Base-by-base conservation (phyloP, 2,329 filamentous ascomycete genomes). In the Microdochium paspali region DNA sequence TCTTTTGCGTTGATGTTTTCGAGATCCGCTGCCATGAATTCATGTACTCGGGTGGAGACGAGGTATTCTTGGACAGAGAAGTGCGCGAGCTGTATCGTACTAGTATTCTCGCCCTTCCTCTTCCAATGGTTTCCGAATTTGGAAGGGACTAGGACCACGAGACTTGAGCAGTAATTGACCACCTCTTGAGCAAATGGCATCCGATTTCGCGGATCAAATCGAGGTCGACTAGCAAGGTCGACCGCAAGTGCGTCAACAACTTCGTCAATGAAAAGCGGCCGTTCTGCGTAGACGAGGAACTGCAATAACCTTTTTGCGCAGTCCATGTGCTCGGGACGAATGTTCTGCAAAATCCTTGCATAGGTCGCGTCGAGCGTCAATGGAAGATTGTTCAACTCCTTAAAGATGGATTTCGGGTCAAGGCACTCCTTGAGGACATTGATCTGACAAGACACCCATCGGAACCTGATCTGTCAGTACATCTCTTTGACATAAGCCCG, bases 61-160 rank as follows among this genome's bases (percentile, higher is more conserved):
- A 63, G 50, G 45, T 59, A 64, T 26, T 63, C 58, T 47, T 58
- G 61, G 20, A 61, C 57, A 10, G 58, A 61, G 18, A 57, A 59
- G 54, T 66, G 60, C 7, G 60, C 58, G 6, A 64, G 50, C 26
- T 49, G 56, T 44, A 58, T 50, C n/a, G n/a, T 24, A 48, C 47
- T 3, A 32, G 13, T 12, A 6, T 48, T 32, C 23, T 49, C 13
- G n/a, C 31, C 25, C 18, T 24, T 20, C 25, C 18, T 24, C 20
- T 25, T 44, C 15, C 24, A 44, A 23, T 21, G 24, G 21, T 35
- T 40, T 49, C 44, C 46, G 45, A 13, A 45, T 49, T 44, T n/a
- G 50, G n/a, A n/a, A n/a, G n/a, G n/a, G n/a, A 47, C 47, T 28
- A 53, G 32, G n/a, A 54, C 42, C 21, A 61, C 52, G 15, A 63